Conservation (phyloP, 2,329 filamentous ascomycete species). For the Aspergillus viridinutans region DNA sequence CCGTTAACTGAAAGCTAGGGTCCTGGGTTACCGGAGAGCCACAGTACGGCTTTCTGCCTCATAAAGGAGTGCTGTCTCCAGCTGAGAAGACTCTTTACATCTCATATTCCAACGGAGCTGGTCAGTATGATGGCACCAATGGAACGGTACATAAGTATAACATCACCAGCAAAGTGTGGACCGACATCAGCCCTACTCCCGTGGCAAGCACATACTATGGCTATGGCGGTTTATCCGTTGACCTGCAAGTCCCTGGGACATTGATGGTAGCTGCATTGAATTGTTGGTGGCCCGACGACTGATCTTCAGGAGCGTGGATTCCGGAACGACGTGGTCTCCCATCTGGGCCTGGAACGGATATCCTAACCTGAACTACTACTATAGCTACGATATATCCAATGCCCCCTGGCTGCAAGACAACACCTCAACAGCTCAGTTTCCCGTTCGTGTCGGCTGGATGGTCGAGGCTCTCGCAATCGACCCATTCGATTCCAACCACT, state of each 20-base stretch:
- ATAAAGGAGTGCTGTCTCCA: conserved; percentile 51
- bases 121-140: conserved; percentile 54
- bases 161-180: conserved; percentile 48
- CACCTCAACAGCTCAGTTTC: conserved; percentile 34
- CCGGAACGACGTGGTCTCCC: conserved; percentile 51
- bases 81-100: conserved; percentile 53
- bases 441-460: conserved; percentile 53
- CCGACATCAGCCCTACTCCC: conserved; percentile 53
- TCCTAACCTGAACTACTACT: conserved; percentile 45
- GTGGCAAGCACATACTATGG: conserved; percentile 49
- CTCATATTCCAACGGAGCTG: conserved; percentile 52
- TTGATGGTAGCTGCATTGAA: conserved; percentile 56
- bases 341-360: conserved; percentile 52
- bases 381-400: conserved; percentile 44
- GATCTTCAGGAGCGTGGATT: conserved; percentile 54
- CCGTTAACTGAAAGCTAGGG: conserved; percentile 7
- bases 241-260: conserved; percentile 53
- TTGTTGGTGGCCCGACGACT: conserved; percentile 59
- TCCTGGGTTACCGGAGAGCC: conserved; percentile 47
- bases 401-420: conserved; percentile 53
- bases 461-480: conserved; percentile 57
- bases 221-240: conserved; percentile 54
- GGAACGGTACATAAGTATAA: conserved; percentile 56
- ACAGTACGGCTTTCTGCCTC: conserved; percentile 46
- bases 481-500: conserved; percentile 56